A percentile compares a stretch with the other conserved stretches of the same genome.
Conservation (phyloP, 345 rosid species). For the Jatropha curcas region DNA sequence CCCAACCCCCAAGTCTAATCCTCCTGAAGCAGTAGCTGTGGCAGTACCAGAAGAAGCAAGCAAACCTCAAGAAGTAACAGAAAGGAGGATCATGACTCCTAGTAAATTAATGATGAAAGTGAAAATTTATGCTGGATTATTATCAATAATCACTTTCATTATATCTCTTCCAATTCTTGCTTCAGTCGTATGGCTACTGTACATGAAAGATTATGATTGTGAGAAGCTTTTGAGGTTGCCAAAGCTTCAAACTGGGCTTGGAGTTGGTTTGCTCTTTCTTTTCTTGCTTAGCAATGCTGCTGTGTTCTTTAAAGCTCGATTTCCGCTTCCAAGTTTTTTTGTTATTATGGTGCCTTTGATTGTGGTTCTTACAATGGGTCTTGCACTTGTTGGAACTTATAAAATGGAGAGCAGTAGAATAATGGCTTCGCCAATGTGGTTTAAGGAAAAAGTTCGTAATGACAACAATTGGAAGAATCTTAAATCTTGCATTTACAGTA, state of each 20-base stretch:
- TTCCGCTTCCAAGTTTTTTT: conserved; percentile 53
- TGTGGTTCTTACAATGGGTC: conserved; percentile 57
- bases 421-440: conserved; percentile 60
- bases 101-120: conserved; percentile 4
- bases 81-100: neutral
- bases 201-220: conserved; percentile 75
- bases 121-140: conserved; percentile 37
- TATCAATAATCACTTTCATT: conserved; percentile 44
- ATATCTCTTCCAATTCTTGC: conserved; percentile 71
- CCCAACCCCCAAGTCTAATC: neutral
- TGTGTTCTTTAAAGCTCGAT: conserved; percentile 38
- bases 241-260: conserved; percentile 45
- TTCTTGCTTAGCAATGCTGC: conserved; percentile 48
- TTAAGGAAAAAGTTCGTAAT: conserved; percentile 44
- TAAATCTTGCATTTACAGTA: conserved; percentile 61
- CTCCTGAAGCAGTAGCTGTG: neutral
- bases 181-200: conserved; percentile 55
- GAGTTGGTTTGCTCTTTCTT: conserved; percentile 47
- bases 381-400: conserved; percentile 55
- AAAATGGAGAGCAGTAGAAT: conserved; percentile 49
- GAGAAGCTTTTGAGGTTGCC: conserved; percentile 63
- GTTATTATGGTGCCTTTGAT: conserved; percentile 51
- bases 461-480: conserved; percentile 51
- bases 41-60: neutral
- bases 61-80: neutral